A percentile compares a stretch with the other conserved stretches of the same genome.
These are phyloP conservation scores for Leishmania turanica DNA, from an alignment of 208 protist species.

Conservation along the genomic window DNA sequence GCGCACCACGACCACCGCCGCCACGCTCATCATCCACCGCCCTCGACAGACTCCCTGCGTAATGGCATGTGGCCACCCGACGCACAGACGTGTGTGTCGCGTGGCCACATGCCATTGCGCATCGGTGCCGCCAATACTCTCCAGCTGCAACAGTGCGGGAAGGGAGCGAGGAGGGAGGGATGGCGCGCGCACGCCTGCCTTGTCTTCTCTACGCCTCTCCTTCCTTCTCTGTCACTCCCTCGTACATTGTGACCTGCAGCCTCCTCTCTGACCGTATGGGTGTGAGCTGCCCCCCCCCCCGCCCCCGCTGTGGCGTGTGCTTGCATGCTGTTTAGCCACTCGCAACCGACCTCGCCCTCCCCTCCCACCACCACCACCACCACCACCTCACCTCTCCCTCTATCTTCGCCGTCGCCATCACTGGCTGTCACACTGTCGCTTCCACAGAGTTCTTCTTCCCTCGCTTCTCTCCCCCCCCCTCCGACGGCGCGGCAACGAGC, in stretches of 20 bases:
- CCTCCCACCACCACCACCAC: not conserved
- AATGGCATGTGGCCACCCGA: too few relatives aligned
- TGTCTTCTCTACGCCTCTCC: not conserved
- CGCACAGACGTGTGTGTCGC: not conserved
- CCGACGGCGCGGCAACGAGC: not conserved
- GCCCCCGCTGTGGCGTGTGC: too few relatives aligned
- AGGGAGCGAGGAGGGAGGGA: too few relatives aligned
- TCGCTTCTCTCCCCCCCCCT: too few relatives aligned
- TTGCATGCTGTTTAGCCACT: not conserved
- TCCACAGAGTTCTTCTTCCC: not conserved
- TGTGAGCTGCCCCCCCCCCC: not conserved
- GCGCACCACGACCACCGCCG: not conserved
- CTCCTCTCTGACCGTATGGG: not conserved
- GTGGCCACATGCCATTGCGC: too few relatives aligned
- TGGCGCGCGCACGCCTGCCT: too few relatives aligned
- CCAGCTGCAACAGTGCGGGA: not conserved
- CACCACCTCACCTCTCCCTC: not conserved
- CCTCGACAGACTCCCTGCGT: too few relatives aligned
- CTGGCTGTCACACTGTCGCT: not conserved
- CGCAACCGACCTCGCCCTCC: not conserved
- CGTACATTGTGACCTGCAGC: not conserved
- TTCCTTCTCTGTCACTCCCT: not conserved
- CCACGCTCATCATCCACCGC: not conserved
- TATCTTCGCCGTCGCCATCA: not conserved
- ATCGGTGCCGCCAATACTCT: too few relatives aligned